Evolutionary conservation across 1,284 basidiomycete genomes (phyloP).

Genomic region (Melanopsichium pennsylvanicum): DNA sequence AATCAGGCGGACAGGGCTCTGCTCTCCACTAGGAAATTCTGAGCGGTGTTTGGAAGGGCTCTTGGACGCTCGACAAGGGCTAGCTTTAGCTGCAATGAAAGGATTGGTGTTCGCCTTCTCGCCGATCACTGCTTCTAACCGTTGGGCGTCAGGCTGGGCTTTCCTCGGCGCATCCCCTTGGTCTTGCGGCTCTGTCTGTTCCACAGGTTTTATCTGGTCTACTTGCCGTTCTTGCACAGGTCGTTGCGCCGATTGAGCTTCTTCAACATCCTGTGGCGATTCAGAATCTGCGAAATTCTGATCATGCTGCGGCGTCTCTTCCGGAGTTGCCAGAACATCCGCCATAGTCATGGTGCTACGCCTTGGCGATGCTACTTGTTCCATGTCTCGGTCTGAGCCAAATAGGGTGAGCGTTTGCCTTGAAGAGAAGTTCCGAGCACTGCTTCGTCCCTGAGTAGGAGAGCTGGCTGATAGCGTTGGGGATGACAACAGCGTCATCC

Average conservation of each 20-base stretch:
- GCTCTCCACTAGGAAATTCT: conserved; percentile 8
- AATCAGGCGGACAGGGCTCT: conserved; percentile 32
- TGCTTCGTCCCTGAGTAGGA: conserved; percentile 8
- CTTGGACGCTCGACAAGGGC: conserved; percentile 3
- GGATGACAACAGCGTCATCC: conserved; percentile 5
- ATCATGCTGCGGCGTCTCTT: too few relatives aligned
- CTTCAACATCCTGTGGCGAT: too few relatives aligned
- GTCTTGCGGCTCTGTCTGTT: too few relatives aligned
- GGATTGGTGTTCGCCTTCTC: conserved; percentile 1
- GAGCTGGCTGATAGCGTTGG: conserved; percentile 4
- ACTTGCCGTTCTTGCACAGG: too few relatives aligned
- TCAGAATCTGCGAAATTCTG: too few relatives aligned
- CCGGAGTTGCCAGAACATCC: too few relatives aligned
- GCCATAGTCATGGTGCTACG: too few relatives aligned
- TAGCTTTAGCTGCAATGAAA: conserved; percentile 4
- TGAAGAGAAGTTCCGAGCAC: conserved; percentile 8
- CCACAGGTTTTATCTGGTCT: too few relatives aligned
- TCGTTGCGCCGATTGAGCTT: too few relatives aligned
- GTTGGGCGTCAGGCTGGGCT: neutral
- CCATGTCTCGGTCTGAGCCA: neutral
- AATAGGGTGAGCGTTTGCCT: neutral
- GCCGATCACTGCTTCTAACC: neutral
- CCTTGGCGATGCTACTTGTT: neutral
- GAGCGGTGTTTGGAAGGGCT: conserved; percentile 17
- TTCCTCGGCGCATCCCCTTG: neutral